These are phyloP conservation scores for Auxenochlorella protothecoides DNA, from an alignment of 139 green algal genomes.

Conservation along the genomic window DNA sequence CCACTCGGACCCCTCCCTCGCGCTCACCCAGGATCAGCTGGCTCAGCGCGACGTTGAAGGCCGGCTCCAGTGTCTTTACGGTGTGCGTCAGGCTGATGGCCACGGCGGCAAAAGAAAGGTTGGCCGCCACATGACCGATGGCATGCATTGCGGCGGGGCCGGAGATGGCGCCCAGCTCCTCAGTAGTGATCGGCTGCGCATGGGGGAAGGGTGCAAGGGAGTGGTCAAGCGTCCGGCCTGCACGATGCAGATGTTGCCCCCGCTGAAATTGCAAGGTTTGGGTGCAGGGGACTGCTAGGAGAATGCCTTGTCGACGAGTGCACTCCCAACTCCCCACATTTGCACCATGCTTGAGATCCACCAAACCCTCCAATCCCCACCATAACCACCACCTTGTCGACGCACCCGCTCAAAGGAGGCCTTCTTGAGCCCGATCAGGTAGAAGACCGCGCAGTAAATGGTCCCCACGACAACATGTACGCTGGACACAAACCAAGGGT, in stretches of 20 bases:
- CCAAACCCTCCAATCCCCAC: too few relatives aligned
- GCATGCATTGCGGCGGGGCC: constrained; percentile 90
- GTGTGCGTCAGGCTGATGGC: constrained; percentile 98
- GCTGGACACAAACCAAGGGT: constrained; percentile 84
- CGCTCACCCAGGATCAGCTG: constrained; percentile 12
- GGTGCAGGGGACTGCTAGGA: background rate
- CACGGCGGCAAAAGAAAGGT: constrained; percentile 96
- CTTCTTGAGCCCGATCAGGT: constrained; percentile 76
- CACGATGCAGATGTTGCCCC: background rate
- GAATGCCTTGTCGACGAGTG: too few relatives aligned
- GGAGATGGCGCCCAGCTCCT: constrained; percentile 78
- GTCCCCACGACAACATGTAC: constrained; percentile 84
- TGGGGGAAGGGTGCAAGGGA: background rate
- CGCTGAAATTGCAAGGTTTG: background rate
- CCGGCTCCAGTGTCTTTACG: constrained; percentile 95
- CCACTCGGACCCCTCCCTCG: background rate
- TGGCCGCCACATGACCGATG: constrained; percentile 91
- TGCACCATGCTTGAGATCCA: too few relatives aligned
- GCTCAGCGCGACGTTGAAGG: constrained; percentile 84
- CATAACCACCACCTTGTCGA: too few relatives aligned
- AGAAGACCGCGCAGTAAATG: constrained; percentile 70
- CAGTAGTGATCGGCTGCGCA: constrained; percentile 60
- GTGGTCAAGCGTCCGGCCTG: background rate
- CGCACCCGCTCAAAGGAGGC: constrained; percentile 74
- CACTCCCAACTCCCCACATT: too few relatives aligned